Evolutionary conservation across 805 yeast species (phyloP), one percentile per base, ranked within the genome.

Genomic region (Scheffersomyces amazonensis): DNA sequence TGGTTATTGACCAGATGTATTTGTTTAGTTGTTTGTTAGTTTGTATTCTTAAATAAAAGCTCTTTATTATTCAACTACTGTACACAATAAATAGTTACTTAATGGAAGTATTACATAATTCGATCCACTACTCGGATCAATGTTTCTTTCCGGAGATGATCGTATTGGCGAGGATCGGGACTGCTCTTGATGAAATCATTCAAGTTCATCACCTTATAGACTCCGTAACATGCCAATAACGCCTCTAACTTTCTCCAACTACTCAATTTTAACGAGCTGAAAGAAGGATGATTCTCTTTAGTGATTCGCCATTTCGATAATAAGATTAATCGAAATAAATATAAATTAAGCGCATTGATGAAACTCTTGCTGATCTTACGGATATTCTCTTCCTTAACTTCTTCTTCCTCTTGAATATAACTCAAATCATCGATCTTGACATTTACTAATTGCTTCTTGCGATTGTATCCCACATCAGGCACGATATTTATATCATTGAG

Each of bases 1-100:
- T 21, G 85, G 85, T 11, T 78, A 77, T 56, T 71, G 65, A 42
- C 17, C n/a, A n/a, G n/a, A n/a, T n/a, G n/a, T n/a, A n/a, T n/a
- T n/a, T n/a, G n/a, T n/a, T n/a, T n/a, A n/a, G n/a, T n/a, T n/a
- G n/a, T n/a, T n/a, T n/a, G n/a, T n/a, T n/a, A n/a, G n/a, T n/a
- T n/a, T n/a, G n/a, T n/a, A n/a, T n/a, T n/a, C n/a, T n/a, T n/a
- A n/a, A n/a, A n/a, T n/a, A n/a, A n/a, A n/a, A n/a, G n/a, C n/a
- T n/a, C n/a, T n/a, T n/a, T n/a, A n/a, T n/a, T n/a, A n/a, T n/a
- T n/a, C n/a, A n/a, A n/a, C n/a, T n/a, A n/a, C n/a, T n/a, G n/a
- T n/a, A n/a, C n/a, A n/a, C n/a, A n/a, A n/a, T n/a, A n/a, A n/a
- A n/a, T n/a, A n/a, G n/a, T n/a, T n/a, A n/a, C n/a, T n/a, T n/a